Evolutionary conservation across 2,329 filamentous ascomycete species (phyloP).

Genomic region (Ambrosiella beaveri): DNA sequence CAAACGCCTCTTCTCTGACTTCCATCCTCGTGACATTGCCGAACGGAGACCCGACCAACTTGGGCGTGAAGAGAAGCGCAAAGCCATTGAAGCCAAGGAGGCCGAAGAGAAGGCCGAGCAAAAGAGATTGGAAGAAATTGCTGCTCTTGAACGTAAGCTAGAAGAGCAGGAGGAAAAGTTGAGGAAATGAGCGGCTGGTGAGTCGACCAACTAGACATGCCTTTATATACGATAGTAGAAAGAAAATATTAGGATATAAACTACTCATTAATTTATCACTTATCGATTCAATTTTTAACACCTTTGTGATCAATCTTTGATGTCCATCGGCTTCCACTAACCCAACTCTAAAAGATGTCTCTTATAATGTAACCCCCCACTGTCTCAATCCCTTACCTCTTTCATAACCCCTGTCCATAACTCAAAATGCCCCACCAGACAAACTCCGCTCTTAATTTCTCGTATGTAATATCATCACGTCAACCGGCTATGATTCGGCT

Average conservation of each 20-base stretch:
- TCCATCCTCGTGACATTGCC: slow-evolving; percentile 84
- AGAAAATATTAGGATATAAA: no score
- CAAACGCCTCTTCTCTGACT: slow-evolving; percentile 78
- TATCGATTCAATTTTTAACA: no score
- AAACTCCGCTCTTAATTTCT: not conserved
- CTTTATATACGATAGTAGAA: no score
- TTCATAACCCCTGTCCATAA: not conserved
- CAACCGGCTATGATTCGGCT: not conserved
- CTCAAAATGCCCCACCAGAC: no score
- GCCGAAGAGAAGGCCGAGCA: slow-evolving; percentile 22
- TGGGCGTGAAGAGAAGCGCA: slow-evolving; percentile 37
- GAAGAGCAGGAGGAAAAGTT: slow-evolving; percentile 32
- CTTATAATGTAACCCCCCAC: not conserved
- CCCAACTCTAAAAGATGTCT: not conserved
- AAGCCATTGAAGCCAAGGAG: slow-evolving; percentile 30
- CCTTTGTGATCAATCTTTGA: no score
- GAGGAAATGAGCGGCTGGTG: slow-evolving; percentile 27
- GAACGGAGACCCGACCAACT: slow-evolving; percentile 73
- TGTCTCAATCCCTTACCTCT: not conserved
- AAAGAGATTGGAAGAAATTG: slow-evolving; percentile 36
- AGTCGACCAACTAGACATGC: not conserved
- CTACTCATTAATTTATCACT: no score
- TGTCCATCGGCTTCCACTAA: not conserved
- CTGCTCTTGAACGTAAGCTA: slow-evolving; percentile 41
- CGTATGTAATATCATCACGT: not conserved